phyloP scores from a whole-genome alignment of 192 early-diverging fungal genomes.

The Coemansia erecta region DNA sequence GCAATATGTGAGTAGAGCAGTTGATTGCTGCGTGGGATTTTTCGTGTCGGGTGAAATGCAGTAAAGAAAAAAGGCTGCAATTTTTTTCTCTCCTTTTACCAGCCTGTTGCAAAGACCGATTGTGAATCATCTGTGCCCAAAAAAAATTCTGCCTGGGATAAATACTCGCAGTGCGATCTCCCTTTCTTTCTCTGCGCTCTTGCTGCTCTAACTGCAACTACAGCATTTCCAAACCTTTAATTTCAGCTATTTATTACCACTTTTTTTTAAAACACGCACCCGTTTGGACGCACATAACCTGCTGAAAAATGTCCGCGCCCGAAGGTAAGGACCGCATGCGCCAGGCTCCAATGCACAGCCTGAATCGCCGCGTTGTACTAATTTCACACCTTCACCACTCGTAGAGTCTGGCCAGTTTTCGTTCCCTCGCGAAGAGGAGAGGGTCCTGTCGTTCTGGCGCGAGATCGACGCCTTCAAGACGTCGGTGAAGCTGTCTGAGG shows the following conservation, averaged over 20 bases:
- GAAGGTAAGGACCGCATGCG: conserved; percentile 4
- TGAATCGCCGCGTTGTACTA: neutral
- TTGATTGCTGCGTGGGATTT: neutral
- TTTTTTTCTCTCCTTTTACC: neutral
- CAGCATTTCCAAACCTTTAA: no score
- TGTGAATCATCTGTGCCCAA: neutral
- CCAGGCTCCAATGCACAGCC: neutral
- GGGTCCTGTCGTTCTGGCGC: conserved; percentile 90
- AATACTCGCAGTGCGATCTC: neutral
- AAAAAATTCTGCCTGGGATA: neutral
- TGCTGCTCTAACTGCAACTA: no score
- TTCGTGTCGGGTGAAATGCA: neutral
- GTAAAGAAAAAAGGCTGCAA: neutral
- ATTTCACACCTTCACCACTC: neutral
- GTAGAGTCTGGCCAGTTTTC: conserved; percentile 57
- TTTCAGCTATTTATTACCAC: neutral
- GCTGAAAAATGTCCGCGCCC: conserved; percentile 7
- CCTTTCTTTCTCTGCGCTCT: no score
- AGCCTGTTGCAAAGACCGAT: neutral
- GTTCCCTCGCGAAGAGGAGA: conserved; percentile 95
- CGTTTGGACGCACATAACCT: neutral
- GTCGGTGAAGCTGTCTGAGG: conserved; percentile 87
- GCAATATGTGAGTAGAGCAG: neutral
- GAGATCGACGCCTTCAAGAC: conserved; percentile 96
- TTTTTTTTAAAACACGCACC: neutral